These are phyloP conservation scores for Exophiala aquamarina DNA, from an alignment of 2,329 filamentous ascomycete genomes.

Conservation along the genomic window DNA sequence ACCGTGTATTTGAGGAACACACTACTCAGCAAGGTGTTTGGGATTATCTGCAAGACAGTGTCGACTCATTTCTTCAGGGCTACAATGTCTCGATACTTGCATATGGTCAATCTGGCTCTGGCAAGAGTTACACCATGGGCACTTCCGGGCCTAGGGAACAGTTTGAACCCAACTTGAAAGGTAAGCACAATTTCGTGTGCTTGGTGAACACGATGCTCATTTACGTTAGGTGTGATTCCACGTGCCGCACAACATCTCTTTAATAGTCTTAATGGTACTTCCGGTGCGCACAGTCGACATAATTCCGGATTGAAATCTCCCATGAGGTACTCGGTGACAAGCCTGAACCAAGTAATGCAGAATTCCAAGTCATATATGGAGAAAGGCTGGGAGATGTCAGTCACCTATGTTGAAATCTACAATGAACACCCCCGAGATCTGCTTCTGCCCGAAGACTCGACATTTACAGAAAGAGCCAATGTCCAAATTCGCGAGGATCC, in stretches of 20 bases:
- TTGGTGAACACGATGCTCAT: neutral
- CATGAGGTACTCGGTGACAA: constrained; percentile 69
- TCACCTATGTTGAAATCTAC: constrained; percentile 96
- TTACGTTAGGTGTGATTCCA: constrained; percentile 80
- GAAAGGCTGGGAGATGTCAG: constrained; percentile 86
- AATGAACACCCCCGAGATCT: constrained; percentile 94
- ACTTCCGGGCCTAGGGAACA: constrained; percentile 85
- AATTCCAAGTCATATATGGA: constrained; percentile 52
- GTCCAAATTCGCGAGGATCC: constrained; percentile 94
- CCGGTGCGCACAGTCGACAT: constrained; percentile 52
- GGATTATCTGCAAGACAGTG: constrained; percentile 89
- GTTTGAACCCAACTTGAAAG: constrained; percentile 69
- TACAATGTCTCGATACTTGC: constrained; percentile 98
- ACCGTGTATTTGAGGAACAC: constrained; percentile 85
- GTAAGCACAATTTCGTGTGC: constrained; percentile 52
- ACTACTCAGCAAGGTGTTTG: constrained; percentile 85
- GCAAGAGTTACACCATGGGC: constrained; percentile 99
- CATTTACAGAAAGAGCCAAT: constrained; percentile 66
- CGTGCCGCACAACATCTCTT: constrained; percentile 85
- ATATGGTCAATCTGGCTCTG: constrained; percentile 95
- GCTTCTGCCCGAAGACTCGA: constrained; percentile 72
- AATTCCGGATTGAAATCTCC: constrained; percentile 78
- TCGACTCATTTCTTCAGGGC: constrained; percentile 85
- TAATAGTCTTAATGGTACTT: constrained; percentile 70
- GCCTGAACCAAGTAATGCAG: constrained; percentile 41